Evolutionary conservation across 306 rosid species (phyloP).

Genomic region (Quercus aquifolioides): DNA sequence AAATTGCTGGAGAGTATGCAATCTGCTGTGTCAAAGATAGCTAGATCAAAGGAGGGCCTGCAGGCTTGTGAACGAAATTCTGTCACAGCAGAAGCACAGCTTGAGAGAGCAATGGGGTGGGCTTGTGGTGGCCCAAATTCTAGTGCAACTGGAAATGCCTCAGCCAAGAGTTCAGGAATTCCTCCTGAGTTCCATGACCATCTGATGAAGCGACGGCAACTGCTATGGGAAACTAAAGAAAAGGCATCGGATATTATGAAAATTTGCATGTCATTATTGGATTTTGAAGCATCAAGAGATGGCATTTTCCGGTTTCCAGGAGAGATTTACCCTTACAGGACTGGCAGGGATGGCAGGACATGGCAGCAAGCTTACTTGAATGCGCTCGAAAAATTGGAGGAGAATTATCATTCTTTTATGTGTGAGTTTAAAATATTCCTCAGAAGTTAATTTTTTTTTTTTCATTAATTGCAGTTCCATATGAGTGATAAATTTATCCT

Average conservation of each 20-base stretch:
- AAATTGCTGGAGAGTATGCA: conserved; percentile 68
- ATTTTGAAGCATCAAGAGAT: conserved; percentile 91
- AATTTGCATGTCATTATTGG: conserved; percentile 69
- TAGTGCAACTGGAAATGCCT: conserved; percentile 49
- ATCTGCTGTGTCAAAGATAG: conserved; percentile 77
- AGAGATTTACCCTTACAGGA: conserved; percentile 57
- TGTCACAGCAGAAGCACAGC: conserved; percentile 83
- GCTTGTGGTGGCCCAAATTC: conserved; percentile 88
- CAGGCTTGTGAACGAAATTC: conserved; percentile 78
- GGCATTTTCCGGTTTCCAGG: conserved; percentile 65
- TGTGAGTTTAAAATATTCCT: conserved; percentile 50
- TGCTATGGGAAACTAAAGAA: conserved; percentile 79
- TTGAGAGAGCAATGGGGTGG: conserved; percentile 98
- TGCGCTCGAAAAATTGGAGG: conserved; percentile 70
- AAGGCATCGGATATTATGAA: conserved; percentile 74
- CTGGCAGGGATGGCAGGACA: conserved; percentile 59
- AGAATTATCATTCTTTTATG: conserved; percentile 71
- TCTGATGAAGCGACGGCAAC: conserved; percentile 62
- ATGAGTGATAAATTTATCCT: conserved; percentile 15
- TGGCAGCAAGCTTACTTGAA: conserved; percentile 90
- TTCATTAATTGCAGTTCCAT: conserved; percentile 2
- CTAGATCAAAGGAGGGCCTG: conserved; percentile 65
- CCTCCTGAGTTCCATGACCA: conserved; percentile 92
- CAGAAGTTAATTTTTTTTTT: conserved; percentile 16
- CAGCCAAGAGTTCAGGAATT: conserved; percentile 73